A percentile compares a stretch with the other conserved stretches of the same genome.
phyloP scores from a whole-genome alignment of 2,329 filamentous ascomycete genomes.

The Phaeophleospora eucalypticola region DNA sequence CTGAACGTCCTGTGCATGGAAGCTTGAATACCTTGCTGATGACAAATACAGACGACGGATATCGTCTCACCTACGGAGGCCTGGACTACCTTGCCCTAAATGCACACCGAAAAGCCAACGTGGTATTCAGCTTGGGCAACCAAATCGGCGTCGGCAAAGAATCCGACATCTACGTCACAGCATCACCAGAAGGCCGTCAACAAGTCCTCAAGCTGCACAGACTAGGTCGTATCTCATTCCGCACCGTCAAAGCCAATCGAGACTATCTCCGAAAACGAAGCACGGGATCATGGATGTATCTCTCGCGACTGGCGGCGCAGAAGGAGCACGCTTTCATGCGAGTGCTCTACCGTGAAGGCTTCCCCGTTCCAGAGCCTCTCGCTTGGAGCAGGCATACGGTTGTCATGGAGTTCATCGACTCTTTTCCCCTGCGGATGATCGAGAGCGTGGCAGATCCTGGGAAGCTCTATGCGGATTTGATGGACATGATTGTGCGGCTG shows the following conservation, averaged over 20 bases:
- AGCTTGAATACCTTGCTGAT: too few relatives aligned
- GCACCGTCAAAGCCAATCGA: slow-evolving; percentile 90
- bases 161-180: slow-evolving; percentile 93
- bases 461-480: slow-evolving; percentile 83
- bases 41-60: slow-evolving; percentile 69
- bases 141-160: slow-evolving; percentile 97
- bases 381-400: slow-evolving; percentile 92
- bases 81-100: slow-evolving; percentile 97
- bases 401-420: slow-evolving; percentile 90
- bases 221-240: slow-evolving; percentile 91
- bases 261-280: slow-evolving; percentile 84
- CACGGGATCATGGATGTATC: slow-evolving; percentile 95
- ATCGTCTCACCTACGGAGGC: slow-evolving; percentile 92
- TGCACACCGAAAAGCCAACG: slow-evolving; percentile 73
- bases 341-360: slow-evolving; percentile 75
- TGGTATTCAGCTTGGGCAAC: slow-evolving; percentile 87
- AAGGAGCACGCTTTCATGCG: slow-evolving; percentile 96
- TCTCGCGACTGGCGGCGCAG: slow-evolving; percentile 84
- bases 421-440: slow-evolving; percentile 86
- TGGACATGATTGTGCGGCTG: slow-evolving; percentile 76
- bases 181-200: slow-evolving; percentile 71
- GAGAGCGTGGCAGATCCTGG: slow-evolving; percentile 78
- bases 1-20: background rate
- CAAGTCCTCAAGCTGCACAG: slow-evolving; percentile 92
- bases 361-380: slow-evolving; percentile 83